Conservation (phyloP, 169 alveolate species). For the Plasmodium inui region DNA sequence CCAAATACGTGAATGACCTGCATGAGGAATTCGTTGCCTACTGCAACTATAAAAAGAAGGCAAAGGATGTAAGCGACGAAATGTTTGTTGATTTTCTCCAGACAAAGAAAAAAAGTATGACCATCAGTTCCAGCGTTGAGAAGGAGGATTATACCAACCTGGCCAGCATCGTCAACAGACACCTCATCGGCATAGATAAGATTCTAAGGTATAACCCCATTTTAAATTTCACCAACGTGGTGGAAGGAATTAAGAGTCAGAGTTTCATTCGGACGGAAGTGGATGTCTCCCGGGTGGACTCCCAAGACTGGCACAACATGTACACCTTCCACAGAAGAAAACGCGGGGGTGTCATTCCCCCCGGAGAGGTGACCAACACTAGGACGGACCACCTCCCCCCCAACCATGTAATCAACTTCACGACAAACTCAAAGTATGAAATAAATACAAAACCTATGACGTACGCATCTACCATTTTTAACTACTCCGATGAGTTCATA, state of each 20-base stretch:
- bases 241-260: slow-evolving; percentile 41
- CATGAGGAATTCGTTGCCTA: slow-evolving; percentile 68
- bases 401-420: slow-evolving; percentile 23
- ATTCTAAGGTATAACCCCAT: slow-evolving; percentile 34
- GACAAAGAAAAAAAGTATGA: slow-evolving; percentile 59
- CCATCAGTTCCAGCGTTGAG: slow-evolving; percentile 40
- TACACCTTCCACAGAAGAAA: slow-evolving; percentile 15
- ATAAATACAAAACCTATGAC: slow-evolving; percentile 24
- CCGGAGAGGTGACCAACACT: background rate
- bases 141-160: slow-evolving; percentile 61
- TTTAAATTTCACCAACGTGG: slow-evolving; percentile 27
- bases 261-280: slow-evolving; percentile 31
- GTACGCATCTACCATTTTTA: slow-evolving; percentile 60
- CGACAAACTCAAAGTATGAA: slow-evolving; percentile 11
- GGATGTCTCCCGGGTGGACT: slow-evolving; percentile 13
- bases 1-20: slow-evolving; percentile 34
- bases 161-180: slow-evolving; percentile 32
- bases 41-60: slow-evolving; percentile 54
- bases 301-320: slow-evolving; percentile 29
- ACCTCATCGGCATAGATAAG: slow-evolving; percentile 40
- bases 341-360: background rate
- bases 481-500: slow-evolving; percentile 60
- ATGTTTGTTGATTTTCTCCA: slow-evolving; percentile 41
- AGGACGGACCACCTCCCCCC: background rate
- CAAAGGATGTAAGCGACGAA: slow-evolving; percentile 39